Base-by-base conservation (phyloP, 2,329 filamentous ascomycete genomes). In the Ambrosiella cleistominuta region DNA sequence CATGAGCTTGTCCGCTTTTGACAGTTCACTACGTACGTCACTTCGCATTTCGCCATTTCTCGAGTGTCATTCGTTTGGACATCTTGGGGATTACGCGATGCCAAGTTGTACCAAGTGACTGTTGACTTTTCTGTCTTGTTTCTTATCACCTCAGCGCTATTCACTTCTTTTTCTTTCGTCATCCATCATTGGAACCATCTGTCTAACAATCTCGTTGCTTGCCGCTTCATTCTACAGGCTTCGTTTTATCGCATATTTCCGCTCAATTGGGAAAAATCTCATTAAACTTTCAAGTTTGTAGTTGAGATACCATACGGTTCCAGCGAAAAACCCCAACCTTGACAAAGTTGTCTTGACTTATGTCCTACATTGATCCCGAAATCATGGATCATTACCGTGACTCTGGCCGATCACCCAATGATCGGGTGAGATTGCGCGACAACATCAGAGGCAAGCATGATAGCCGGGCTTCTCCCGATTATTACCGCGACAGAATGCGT, bases 381-480 rank as follows among this genome's bases (percentile, higher is more conserved):
- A 27, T 42, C 27, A 81, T 81, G 78, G 77, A 80, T 62, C 79
- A 78, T 62, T 78, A 77, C 63, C 73, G 79, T 62, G 78, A 81
- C 60, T 66, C 74, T 27, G 75, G 68, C 39, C 75, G 78, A 44
- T 81, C 78, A 36, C 77, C 79, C 1, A 68, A 66, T 52, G 76
- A 80, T 57, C 75, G 78, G 59, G 70, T 77, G 75, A 70, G 65
- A 61, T 63, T 67, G 47, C 76, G 77, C 54, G 78, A 80, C 57
- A 79, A 81, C 17, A 69, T 69, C 27, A 71, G 77, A 62, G 66
- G 63, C 39, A 75, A 77, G 64, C 74, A 78, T 6, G 76, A 80
- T 37, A 71, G 52, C 38, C 19, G 77, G 61, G 71, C 73, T 54
- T 83, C 82, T 62, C 82, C 57, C 17, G 54, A 50, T 35, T 57